Evolutionary conservation across 2,329 filamentous ascomycete species (phyloP).

Genomic region (Paracoccidioides lutzii): DNA sequence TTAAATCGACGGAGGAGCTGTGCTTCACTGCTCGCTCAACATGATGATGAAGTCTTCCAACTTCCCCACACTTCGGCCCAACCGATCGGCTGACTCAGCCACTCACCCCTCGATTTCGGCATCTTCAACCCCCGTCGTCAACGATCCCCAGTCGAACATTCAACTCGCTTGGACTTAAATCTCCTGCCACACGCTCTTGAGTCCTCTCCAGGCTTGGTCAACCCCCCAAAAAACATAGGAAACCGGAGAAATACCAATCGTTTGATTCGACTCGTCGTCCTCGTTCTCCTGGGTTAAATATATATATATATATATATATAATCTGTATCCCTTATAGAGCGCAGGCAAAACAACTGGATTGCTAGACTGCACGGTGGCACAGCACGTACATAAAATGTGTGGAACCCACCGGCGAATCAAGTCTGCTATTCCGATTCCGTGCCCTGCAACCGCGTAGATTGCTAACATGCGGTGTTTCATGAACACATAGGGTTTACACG

Average conservation of each 20-base stretch:
- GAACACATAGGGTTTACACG: constrained; percentile 40
- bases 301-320: neutral
- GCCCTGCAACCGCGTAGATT: neutral
- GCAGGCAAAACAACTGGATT: neutral
- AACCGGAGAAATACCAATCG: no score
- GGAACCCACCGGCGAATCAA: neutral
- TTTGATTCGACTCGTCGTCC: neutral
- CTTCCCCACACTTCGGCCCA: no score
- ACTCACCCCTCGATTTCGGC: neutral
- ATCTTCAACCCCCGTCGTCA: neutral
- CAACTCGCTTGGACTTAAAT: no score
- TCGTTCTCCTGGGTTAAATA: neutral
- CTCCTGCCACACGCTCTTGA: no score
- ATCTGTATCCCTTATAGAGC: no score
- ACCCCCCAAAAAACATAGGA: no score
- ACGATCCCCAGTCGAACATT: no score
- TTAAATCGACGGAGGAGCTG: no score
- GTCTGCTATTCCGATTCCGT: neutral
- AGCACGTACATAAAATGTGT: neutral
- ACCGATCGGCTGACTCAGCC: neutral
- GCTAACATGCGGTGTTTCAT: neutral
- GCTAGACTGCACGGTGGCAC: neutral
- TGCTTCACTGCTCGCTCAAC: no score
- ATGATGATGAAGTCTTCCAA: no score
- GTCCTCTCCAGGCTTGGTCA: no score